Conservation (phyloP, 352 stramenopile species). For the Phytopythium helicoides region DNA sequence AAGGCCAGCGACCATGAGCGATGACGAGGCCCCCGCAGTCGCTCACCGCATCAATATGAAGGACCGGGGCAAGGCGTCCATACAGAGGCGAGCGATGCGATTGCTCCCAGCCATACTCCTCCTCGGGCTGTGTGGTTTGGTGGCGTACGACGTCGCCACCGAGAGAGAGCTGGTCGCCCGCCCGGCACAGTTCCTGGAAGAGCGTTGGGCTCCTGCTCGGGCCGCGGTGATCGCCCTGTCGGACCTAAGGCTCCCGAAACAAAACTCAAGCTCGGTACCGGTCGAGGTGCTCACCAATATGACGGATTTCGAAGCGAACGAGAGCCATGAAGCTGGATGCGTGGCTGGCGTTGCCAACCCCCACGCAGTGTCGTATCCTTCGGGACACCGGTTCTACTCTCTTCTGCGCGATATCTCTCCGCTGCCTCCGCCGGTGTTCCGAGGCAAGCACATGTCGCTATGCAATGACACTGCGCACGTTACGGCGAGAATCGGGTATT, state of each 20-base stretch:
- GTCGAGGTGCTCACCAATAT: constrained; percentile 6
- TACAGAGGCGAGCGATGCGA: background rate
- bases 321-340: constrained; percentile 3
- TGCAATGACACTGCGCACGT: constrained; percentile 11
- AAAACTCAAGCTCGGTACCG: background rate
- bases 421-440: constrained; percentile 18
- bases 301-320: background rate
- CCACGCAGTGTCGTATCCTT: background rate
- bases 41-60: background rate
- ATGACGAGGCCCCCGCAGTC: background rate
- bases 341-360: constrained; percentile 8
- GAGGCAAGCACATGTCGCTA: constrained; percentile 7
- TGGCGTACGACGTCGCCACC: background rate
- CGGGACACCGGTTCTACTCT: constrained; percentile 8
- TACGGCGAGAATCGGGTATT: constrained; percentile 19
- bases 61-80: constrained; percentile 1
- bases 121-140: background rate
- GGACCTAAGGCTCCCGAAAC: background rate
- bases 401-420: constrained; percentile 1
- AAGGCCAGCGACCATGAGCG: background rate
- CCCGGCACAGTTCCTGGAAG: background rate
- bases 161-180: background rate
- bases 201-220: background rate
- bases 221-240: background rate
- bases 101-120: background rate